Conservation (phyloP, 306 rosid species). For the Begonia fuchsioides region DNA sequence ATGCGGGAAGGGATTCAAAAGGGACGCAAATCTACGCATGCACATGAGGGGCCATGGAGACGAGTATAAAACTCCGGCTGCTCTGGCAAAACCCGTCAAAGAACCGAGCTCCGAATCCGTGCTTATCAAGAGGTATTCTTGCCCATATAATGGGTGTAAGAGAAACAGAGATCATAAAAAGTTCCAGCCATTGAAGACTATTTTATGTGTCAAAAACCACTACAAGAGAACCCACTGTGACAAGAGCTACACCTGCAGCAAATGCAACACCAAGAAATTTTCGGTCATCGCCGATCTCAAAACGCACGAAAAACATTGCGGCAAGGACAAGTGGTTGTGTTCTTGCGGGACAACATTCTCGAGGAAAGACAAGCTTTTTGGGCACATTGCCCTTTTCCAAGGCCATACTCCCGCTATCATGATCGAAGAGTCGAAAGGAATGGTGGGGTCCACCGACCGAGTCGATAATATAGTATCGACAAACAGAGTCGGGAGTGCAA, state of each 20-base stretch:
- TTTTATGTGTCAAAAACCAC: slow-evolving; percentile 93
- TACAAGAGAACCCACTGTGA: slow-evolving; percentile 99
- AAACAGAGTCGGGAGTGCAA: slow-evolving; percentile 27
- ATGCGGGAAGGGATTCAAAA: slow-evolving; percentile 97
- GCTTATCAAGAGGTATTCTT: slow-evolving; percentile 86
- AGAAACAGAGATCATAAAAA: slow-evolving; percentile 90
- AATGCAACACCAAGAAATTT: slow-evolving; percentile 87
- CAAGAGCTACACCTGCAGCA: slow-evolving; percentile 89
- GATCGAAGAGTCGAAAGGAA: slow-evolving; percentile 47
- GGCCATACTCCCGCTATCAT: slow-evolving; percentile 98
- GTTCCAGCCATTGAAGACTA: slow-evolving; percentile 89
- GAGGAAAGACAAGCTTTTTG: slow-evolving; percentile 97
- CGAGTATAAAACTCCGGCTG: slow-evolving; percentile 93
- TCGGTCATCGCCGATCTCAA: slow-evolving; percentile 96
- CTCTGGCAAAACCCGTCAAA: slow-evolving; percentile 83
- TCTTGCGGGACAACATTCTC: slow-evolving; percentile 99
- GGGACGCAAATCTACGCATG: slow-evolving; percentile 95
- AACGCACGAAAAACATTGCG: slow-evolving; percentile 98
- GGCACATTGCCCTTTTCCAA: slow-evolving; percentile 93
- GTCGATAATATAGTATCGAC: slow-evolving; percentile 28
- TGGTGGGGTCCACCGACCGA: slow-evolving; percentile 19
- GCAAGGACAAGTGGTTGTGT: slow-evolving; percentile 96
- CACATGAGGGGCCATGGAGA: slow-evolving; percentile 99
- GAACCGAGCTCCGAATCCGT: slow-evolving; percentile 47
- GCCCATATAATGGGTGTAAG: slow-evolving; percentile 89